These are phyloP conservation scores for Candida albicans DNA, from an alignment of 1,139 yeast genomes.

Conservation along the genomic window DNA sequence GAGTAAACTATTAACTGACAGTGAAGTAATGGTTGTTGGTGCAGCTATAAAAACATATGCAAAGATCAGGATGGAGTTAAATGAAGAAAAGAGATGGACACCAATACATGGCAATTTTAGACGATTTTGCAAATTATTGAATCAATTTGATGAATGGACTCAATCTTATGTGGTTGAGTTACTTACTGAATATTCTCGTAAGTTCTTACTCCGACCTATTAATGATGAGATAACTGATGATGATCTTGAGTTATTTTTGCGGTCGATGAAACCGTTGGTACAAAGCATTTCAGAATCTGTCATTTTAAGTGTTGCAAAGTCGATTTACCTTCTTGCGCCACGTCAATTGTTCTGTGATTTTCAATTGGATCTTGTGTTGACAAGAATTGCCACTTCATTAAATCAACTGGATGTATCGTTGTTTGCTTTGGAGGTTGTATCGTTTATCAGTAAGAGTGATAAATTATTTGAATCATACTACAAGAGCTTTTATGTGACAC, in stretches of 20 bases:
- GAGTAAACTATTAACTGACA: slow-evolving; percentile 59
- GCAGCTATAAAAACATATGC: slow-evolving; percentile 62
- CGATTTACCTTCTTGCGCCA: slow-evolving; percentile 56
- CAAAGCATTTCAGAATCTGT: slow-evolving; percentile 60
- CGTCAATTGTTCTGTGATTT: slow-evolving; percentile 48
- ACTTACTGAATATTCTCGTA: slow-evolving; percentile 64
- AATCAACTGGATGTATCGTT: slow-evolving; percentile 25
- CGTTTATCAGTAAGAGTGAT: slow-evolving; percentile 34
- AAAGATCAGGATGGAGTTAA: slow-evolving; percentile 34
- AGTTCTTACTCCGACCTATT: slow-evolving; percentile 56
- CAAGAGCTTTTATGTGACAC: slow-evolving; percentile 57
- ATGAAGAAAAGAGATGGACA: slow-evolving; percentile 54
- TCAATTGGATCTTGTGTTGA: slow-evolving; percentile 50
- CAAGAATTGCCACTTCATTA: slow-evolving; percentile 37
- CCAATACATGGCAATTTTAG: slow-evolving; percentile 73
- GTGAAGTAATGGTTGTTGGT: slow-evolving; percentile 65
- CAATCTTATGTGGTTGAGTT: slow-evolving; percentile 62
- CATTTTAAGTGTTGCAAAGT: slow-evolving; percentile 58
- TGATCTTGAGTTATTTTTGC: slow-evolving; percentile 57
- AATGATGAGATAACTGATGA: slow-evolving; percentile 48
- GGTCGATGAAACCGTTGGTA: slow-evolving; percentile 43
- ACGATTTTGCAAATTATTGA: slow-evolving; percentile 54
- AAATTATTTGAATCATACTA: slow-evolving; percentile 49
- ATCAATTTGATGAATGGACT: slow-evolving; percentile 74
- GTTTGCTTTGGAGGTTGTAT: slow-evolving; percentile 44